These are phyloP conservation scores for Babesia bovis DNA, from an alignment of 169 alveolate genomes.

Conservation along the genomic window DNA sequence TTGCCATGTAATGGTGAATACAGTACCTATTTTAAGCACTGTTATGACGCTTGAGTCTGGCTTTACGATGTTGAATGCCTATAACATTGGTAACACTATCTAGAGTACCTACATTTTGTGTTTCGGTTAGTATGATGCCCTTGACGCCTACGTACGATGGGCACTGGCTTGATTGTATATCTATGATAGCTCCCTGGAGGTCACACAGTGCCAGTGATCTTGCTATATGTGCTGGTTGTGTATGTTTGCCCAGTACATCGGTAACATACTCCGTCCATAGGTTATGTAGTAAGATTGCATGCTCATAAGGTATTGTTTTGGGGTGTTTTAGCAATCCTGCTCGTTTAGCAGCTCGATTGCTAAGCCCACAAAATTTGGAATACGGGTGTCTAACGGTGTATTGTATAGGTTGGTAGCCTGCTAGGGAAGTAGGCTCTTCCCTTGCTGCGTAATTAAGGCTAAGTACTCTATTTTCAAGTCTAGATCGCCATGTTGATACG, in stretches of 20 bases:
- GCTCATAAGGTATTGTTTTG: conserved; percentile 15
- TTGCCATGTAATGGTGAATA: conserved; percentile 28
- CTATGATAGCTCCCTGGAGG: conserved; percentile 55
- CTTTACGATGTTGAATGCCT: conserved; percentile 57
- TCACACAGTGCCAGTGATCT: conserved; percentile 50
- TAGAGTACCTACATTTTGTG: conserved; percentile 43
- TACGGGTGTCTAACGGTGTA: conserved; percentile 30
- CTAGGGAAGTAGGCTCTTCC: conserved; percentile 40
- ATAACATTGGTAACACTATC: not conserved
- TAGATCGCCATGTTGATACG: conserved; percentile 35
- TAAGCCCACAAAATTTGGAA: conserved; percentile 50
- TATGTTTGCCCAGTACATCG: conserved; percentile 41
- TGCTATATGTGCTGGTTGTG: conserved; percentile 25
- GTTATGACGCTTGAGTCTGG: conserved; percentile 13
- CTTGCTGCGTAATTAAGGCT: conserved; percentile 34
- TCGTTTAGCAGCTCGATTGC: conserved; percentile 39
- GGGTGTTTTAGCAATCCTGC: conserved; percentile 33
- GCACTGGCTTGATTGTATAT: conserved; percentile 39
- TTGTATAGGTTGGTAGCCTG: not conserved
- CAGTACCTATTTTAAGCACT: conserved; percentile 49
- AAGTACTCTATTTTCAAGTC: conserved; percentile 47
- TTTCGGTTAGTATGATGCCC: conserved; percentile 55
- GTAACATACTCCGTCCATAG: conserved; percentile 56
- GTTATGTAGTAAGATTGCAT: conserved; percentile 32
- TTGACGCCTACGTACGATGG: conserved; percentile 53